Conservation (phyloP, 805 yeast genomes). For the Suhomyces faveliae region DNA sequence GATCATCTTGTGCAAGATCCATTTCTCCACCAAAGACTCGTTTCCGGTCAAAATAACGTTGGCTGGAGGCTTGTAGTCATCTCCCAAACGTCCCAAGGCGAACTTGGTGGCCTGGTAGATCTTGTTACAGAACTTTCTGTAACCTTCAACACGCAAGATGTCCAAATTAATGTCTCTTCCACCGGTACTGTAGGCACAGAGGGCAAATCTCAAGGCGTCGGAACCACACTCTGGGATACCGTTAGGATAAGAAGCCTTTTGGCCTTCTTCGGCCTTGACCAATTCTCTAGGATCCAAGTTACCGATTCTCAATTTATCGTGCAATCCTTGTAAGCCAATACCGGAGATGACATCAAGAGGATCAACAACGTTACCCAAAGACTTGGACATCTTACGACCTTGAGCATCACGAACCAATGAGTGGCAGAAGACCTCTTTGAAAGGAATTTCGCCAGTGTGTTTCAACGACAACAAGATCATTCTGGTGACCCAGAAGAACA, state of each 20-base stretch:
- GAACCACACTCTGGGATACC: slow-evolving; percentile 99
- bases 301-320: slow-evolving; percentile 73
- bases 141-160: slow-evolving; percentile 95
- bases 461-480: slow-evolving; percentile 92
- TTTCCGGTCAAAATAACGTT: slow-evolving; percentile 62
- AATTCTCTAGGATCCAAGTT: slow-evolving; percentile 88
- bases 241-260: slow-evolving; percentile 83
- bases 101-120: slow-evolving; percentile 98
- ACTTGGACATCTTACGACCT: slow-evolving; percentile 98
- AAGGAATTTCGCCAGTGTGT: slow-evolving; percentile 87
- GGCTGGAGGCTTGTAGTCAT: slow-evolving; percentile 80
- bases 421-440: slow-evolving; percentile 96
- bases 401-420: slow-evolving; percentile 98
- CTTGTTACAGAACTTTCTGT: slow-evolving; percentile 99
- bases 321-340: slow-evolving; percentile 74
- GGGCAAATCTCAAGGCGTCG: slow-evolving; percentile 95
- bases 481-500: slow-evolving; percentile 98
- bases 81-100: slow-evolving; percentile 89
- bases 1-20: slow-evolving; percentile 89
- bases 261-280: slow-evolving; percentile 84
- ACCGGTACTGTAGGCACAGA: slow-evolving; percentile 98
- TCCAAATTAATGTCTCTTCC: slow-evolving; percentile 97
- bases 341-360: slow-evolving; percentile 94
- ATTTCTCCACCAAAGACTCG: slow-evolving; percentile 90
- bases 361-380: slow-evolving; percentile 94